Base-by-base conservation (phyloP, 2,329 filamentous ascomycete species). In the Diaporthe sp. region DNA sequence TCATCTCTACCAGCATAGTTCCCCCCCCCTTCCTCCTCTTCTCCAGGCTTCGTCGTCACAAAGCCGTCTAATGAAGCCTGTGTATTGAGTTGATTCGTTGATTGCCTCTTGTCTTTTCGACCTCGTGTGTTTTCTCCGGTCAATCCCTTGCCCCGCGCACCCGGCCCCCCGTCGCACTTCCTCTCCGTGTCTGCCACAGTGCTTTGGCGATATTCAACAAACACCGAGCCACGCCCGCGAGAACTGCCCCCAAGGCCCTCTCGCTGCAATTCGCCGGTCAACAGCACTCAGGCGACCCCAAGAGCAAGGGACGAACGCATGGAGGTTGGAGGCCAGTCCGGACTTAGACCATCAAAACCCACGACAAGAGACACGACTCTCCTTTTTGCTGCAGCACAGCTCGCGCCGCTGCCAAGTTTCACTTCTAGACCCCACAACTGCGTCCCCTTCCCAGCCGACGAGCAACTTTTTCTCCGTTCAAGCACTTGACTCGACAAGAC, bases 41-140 rank as follows among this genome's bases (percentile, higher is more conserved):
- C 79, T 79, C 78, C 78, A 78, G 78, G 78, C 77, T 76, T 77
- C 77, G 74, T 77, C 75, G 74, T 75, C 74, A 72, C 53, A 34
- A 31, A 76, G 73, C 72, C 44, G 70, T 75, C 73, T 80, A 80
- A 81, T 81, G 80, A 79, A 76, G 79, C 78, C 79, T 80, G 79
- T 81, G 78, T 79, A 81, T 81, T 81, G 77, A 81, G 68, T 76
- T 74, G 65, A 46, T 65, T 76, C 81, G 69, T 77, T 73, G 65
- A 46, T 65, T 73, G 57, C 58, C 68, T 75, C 68, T 75, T 72
- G 67, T 67, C 55, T 65, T 74, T 77, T 67, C 72, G 37, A 74
- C 39, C 13, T 74, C 70, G 58, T 37, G 58, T 75, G 67, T 62
- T 46, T 59, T 46, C 75, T 65, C 34, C 51, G 58, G 68, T 76